Evolutionary conservation across 176 grass and related monocot genomes (phyloP), one percentile per base, ranked within the genome.

Genomic region (Aechmea fasciata): DNA sequence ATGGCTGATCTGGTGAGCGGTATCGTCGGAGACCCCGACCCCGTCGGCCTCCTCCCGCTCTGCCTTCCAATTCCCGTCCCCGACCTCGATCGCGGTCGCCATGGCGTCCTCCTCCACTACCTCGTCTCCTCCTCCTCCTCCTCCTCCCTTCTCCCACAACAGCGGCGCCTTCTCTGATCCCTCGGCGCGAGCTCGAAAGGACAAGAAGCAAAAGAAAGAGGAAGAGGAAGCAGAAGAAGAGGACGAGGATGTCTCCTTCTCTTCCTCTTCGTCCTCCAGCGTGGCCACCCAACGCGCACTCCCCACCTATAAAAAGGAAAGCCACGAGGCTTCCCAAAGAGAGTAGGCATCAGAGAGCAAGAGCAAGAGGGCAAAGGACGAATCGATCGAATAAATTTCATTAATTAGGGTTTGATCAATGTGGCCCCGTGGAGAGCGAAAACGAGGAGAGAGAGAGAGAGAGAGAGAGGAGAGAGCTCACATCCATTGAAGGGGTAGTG

Each of bases 1-100:
- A 59, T 59, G 13, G 54, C 54, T 59, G 10, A 59, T 59, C 54
- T 59, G 54, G 54, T 59, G 54, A 59, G 54, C 54, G 54, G 54
- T 59, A 17, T 59, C 54, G 15, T 59, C 54, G 54, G 54, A 19
- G 15, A 57, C 13, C 19, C 10, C 15, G 19, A 17, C n/a, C 54
- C 54, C 54, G 9, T 9, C 13, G 14, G n/a, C 10, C 15, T 12
- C 52, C 12, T 55, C 52, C 12, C 3, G n/a, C 52, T 7, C 3
- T 3, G 19, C 54, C 54, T 18, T 59, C 54, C 10, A 10, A n/a
- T 59, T 59, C 54, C 19, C 54, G 20, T 59, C 54, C 13, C 54
- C 54, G 14, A 20, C 19, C n/a, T 59, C 54, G n/a, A 59, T 18
- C 54, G 10, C 54, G 3, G 54, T 59, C 12, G 54, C 15, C 54